Base-by-base conservation (phyloP, 371 early-diverging fungal species). In the Actinomortierella wolfii region DNA sequence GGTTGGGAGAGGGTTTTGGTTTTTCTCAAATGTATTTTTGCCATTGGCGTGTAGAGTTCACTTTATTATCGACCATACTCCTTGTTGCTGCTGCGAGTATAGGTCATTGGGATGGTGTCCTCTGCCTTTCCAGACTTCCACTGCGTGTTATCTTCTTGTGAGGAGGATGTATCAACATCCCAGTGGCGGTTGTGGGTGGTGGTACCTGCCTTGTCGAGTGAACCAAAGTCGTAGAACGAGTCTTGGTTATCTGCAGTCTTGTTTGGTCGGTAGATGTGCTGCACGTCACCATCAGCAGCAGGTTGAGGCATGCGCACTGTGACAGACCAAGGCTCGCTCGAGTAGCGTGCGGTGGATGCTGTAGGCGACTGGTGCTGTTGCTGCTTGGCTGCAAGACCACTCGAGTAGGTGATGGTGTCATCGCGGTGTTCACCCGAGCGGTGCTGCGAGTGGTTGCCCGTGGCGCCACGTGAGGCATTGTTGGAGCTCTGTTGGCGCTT, bases 41-140 rank as follows among this genome's bases (percentile, higher is more conserved):
- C 46, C 46, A 20, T 44, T 18, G 13, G 21, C 40, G 26, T 55
- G 8, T 43, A 54, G n/a, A 41, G 17, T 11, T 41, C 21, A 18
- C 21, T 15, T 15, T 18, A 25, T 25, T 50, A 47, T 15, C 21
- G 18, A 47, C 34, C 14, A 18, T 1, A 39, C 40, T 34, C 34
- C 34, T 34, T 51, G 51, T 29, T 52, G 40, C 7, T 39, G 28
- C 1, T 29, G 63, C 14, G 49, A 28, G 41, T 67, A 47, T 24
- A 20, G n/a, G 69, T 64, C 68, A 63, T 74, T 5, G 75, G 68
- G 45, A 64, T 67, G 60, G 61, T 61, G 26, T 67, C 65, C 50
- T 67, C 75, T 7, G 54, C 49, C 53, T 45, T 54, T 43, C 49
- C 39, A 43, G 34, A 14, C 26, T 48, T 59, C 56, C 64, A 63